Percentiles rank a stretch among this genome's conserved stretches.
Evolutionary conservation across 441 rosid genomes (phyloP).

Genomic region (Macaranga tanarius): DNA sequence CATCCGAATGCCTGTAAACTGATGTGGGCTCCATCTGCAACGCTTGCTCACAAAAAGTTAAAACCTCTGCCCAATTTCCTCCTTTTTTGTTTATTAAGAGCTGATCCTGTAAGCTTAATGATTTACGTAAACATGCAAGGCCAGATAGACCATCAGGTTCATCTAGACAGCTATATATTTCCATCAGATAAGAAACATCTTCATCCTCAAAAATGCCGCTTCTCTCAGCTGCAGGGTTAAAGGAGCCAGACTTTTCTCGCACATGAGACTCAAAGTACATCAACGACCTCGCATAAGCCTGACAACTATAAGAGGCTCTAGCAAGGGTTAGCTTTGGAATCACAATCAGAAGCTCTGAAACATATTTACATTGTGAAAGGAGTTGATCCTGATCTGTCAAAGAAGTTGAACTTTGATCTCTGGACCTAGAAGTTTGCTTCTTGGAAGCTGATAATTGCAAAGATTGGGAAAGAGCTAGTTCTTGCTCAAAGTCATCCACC

Average conservation of each 20-base stretch:
- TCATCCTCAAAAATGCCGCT: conserved; percentile 87
- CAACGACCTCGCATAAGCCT: conserved; percentile 96
- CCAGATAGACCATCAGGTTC: conserved; percentile 98
- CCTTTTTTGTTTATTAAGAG: conserved; percentile 84
- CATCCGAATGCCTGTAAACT: conserved; percentile 95
- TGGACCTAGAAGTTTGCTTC: conserved; percentile 65
- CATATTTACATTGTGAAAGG: conserved; percentile 84
- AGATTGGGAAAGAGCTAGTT: conserved; percentile 78
- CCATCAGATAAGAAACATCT: conserved; percentile 95
- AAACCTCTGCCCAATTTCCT: conserved; percentile 98
- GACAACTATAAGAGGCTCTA: conserved; percentile 91
- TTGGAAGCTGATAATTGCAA: conserved; percentile 54
- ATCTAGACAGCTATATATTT: conserved; percentile 91
- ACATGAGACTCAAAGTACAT: conserved; percentile 98
- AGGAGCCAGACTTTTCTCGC: conserved; percentile 85
- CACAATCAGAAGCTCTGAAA: conserved; percentile 79
- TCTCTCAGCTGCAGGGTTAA: conserved; percentile 91
- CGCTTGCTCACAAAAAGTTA: conserved; percentile 96
- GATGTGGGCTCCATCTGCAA: conserved; percentile 97
- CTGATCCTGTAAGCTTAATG: conserved; percentile 85
- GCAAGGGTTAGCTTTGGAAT: conserved; percentile 93
- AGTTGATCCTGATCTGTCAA: conserved; percentile 71
- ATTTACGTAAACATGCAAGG: conserved; percentile 84
- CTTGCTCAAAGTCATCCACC: conserved; percentile 95
- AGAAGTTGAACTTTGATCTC: conserved; percentile 50